Evolutionary conservation across 129 eudicot genomes (phyloP), one percentile per base, ranked within the genome.

Genomic region (Rutidosis leptorrhynchoides): DNA sequence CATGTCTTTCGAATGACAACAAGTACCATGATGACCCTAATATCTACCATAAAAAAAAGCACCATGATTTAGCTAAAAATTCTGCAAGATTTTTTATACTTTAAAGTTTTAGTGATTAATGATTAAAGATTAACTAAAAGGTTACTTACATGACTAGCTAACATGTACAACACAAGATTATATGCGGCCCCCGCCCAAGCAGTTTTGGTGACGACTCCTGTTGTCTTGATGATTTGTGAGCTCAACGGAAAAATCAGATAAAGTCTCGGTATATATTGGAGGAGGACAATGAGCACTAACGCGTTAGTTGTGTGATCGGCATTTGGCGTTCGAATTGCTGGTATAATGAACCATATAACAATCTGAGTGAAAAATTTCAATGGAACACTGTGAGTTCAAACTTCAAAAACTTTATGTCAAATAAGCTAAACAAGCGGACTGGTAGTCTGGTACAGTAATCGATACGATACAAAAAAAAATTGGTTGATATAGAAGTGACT

Each of bases 181-280:
- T 92, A 92, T 5, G 95, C 96, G 16, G 98, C 98, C 9, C 98
- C 98, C 1, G 98, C 95, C 98, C 98, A 88, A 10, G 96, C 98
- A 1, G 98, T 92, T 30, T 82, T 86, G 57, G 98, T 80, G 70
- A 88, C 89, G 11, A 92, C 89, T 56, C 98, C 98, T 37, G 95
- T 83, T 35, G 96, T 82, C 82, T 82, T 88, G 74, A 88, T 84
- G 43, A 92, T 83, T 76, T 85, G 80, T 30, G 96, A 83, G 64
- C 91, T 88, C 58, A 92, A 73, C 1, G 96, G 98, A 42, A 85
- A 88, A 55, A 85, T 85, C 59, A 85, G 77, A 82, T 83, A 92
- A 22, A 92, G 77, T 65, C 98, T 76, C 3, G 96, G 98, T 30
- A 92, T 59, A 60, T 85, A 92, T 53, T 92, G 98, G 30, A 92